phyloP scores from a whole-genome alignment of 2,329 filamentous ascomycete species.

The Gnomoniopsis sp. region DNA sequence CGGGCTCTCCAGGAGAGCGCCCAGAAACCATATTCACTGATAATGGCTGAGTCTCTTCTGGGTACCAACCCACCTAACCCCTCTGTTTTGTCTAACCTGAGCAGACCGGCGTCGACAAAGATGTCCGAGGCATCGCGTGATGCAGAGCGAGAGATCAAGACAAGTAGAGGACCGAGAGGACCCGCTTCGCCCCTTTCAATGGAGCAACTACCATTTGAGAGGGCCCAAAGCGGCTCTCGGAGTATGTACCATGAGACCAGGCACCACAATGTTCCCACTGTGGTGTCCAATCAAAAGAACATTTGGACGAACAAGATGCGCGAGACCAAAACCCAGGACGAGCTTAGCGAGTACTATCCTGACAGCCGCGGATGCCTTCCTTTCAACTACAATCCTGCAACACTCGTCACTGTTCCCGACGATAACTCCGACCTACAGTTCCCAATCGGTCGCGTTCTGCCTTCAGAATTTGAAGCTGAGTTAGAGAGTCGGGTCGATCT shows the following conservation, averaged over 20 bases:
- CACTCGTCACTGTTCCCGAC: conserved; percentile 12
- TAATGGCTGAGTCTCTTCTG: not conserved
- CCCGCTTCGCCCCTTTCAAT: not conserved
- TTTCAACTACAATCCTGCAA: conserved; percentile 24
- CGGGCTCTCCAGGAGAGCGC: conserved; percentile 27
- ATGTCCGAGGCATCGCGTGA: not conserved
- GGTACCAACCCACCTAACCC: not conserved
- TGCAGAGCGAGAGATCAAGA: conserved; percentile 1
- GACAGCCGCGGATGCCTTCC: conserved; percentile 30
- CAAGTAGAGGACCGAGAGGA: not conserved
- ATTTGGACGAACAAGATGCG: not conserved
- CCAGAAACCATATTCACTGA: conserved; percentile 16
- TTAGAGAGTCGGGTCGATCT: conserved; percentile 22
- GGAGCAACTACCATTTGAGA: not conserved
- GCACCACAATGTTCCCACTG: not conserved
- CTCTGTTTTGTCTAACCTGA: not conserved
- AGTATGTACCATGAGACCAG: not conserved
- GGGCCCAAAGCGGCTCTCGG: not conserved
- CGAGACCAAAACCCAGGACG: conserved; percentile 17
- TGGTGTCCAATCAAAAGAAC: not conserved
- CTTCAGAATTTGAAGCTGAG: conserved; percentile 21
- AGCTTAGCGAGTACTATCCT: conserved; percentile 29
- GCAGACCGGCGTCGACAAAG: not conserved
- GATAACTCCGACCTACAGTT: conserved; percentile 24
- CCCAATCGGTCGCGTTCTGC: conserved; percentile 12